Conservation (phyloP, 2,329 filamentous ascomycete species). For the Epicoccum sorghinum region DNA sequence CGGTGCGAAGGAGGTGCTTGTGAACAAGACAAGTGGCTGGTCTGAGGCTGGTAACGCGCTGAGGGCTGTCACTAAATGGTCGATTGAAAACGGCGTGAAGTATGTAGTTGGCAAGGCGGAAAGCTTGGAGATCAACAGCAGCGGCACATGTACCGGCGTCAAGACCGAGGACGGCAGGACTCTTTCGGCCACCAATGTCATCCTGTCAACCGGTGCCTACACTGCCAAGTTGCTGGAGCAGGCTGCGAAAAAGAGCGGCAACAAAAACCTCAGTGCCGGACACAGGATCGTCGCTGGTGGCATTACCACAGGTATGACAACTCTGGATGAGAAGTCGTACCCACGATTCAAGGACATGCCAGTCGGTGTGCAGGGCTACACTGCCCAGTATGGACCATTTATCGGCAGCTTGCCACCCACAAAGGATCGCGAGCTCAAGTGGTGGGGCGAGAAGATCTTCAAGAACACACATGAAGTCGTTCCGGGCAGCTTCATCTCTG, state of each 20-base stretch:
- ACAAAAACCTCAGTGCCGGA: slow-evolving; percentile 59
- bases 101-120: slow-evolving; percentile 62
- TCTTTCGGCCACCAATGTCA: slow-evolving; percentile 32
- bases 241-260: slow-evolving; percentile 54
- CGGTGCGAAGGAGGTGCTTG: slow-evolving; percentile 63
- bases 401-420: slow-evolving; percentile 43
- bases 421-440: slow-evolving; percentile 43
- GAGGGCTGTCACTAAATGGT: slow-evolving; percentile 59
- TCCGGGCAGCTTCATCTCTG: slow-evolving; percentile 62
- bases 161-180: slow-evolving; percentile 44
- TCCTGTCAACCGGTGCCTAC: slow-evolving; percentile 52
- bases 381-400: slow-evolving; percentile 37
- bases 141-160: slow-evolving; percentile 50
- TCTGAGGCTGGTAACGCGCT: slow-evolving; percentile 66
- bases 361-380: slow-evolving; percentile 42
- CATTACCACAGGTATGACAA: slow-evolving; percentile 56
- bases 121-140: slow-evolving; percentile 55
- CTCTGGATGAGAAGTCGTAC: slow-evolving; percentile 45
- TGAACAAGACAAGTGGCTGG: slow-evolving; percentile 68
- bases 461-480: slow-evolving; percentile 42
- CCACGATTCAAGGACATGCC: slow-evolving; percentile 42
- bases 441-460: slow-evolving; percentile 46
- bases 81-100: slow-evolving; percentile 62
- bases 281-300: slow-evolving; percentile 64
- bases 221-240: slow-evolving; percentile 54